Conservation (phyloP, 768 basidiomycete species). For the Hebeloma cylindrosporum region DNA sequence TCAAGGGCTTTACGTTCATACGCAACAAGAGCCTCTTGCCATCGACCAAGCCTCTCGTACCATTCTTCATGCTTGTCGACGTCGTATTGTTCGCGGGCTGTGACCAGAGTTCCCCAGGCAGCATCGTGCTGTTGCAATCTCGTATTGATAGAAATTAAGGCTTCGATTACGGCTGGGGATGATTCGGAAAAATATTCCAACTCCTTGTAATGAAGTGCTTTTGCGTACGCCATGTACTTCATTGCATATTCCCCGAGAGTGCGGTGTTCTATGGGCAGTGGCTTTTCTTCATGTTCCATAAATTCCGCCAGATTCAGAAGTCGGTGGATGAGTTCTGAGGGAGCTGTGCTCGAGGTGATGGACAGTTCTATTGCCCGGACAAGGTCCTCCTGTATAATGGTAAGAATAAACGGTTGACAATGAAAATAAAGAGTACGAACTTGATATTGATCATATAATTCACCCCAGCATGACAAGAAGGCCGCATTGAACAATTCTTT, state of each 20-base stretch:
- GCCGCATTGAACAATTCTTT: constrained; percentile 97
- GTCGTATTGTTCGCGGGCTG: constrained; percentile 87
- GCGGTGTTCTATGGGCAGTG: constrained; percentile 89
- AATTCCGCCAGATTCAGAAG: constrained; percentile 95
- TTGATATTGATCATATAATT: constrained; percentile 96
- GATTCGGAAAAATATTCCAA: constrained; percentile 94
- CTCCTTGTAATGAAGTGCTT: constrained; percentile 98
- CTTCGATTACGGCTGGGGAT: constrained; percentile 87
- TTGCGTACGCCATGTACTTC: constrained; percentile 93
- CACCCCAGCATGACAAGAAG: constrained; percentile 96
- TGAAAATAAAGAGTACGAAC: constrained; percentile 38
- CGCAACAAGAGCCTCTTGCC: constrained; percentile 89
- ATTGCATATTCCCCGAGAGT: constrained; percentile 93
- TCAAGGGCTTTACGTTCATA: constrained; percentile 77
- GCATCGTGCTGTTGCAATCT: constrained; percentile 96
- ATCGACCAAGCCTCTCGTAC: constrained; percentile 95
- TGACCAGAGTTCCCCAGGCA: constrained; percentile 93
- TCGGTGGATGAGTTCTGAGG: constrained; percentile 87
- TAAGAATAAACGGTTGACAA: constrained; percentile 8
- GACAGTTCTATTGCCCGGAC: constrained; percentile 88
- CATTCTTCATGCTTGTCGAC: constrained; percentile 94
- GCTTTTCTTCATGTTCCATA: constrained; percentile 98
- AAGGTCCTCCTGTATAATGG: constrained; percentile 75
- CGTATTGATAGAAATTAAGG: constrained; percentile 94
- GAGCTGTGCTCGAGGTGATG: constrained; percentile 72